Evolutionary conservation across 495 filamentous ascomycete genomes (phyloP).

Genomic region (Cairneyella variabilis): DNA sequence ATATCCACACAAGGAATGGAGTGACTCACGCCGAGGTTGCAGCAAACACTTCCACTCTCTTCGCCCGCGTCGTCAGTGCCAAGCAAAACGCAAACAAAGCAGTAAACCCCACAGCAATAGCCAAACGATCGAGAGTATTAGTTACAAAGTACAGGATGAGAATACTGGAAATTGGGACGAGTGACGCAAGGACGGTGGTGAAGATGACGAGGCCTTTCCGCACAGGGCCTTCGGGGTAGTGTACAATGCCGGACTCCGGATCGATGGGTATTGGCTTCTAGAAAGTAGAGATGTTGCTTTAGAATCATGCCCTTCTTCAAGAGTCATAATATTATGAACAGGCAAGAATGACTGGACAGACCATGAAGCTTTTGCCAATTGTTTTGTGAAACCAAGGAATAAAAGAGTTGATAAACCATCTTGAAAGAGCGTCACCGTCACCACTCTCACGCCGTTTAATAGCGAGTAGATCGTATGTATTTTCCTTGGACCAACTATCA

Average conservation of each 20-base stretch:
- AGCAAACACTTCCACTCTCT: conserved; percentile 32
- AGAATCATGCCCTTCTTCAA: conserved; percentile 1
- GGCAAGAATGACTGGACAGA: too few relatives aligned
- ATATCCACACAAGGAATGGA: background rate
- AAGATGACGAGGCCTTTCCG: conserved; percentile 9
- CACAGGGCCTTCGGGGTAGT: background rate
- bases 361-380: too few relatives aligned
- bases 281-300: conserved; percentile 9
- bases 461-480: conserved; percentile 18
- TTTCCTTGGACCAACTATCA: conserved; percentile 11
- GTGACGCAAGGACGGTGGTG: conserved; percentile 26
- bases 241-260: background rate
- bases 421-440: conserved; percentile 19
- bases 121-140: conserved; percentile 21
- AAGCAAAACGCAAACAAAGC: conserved; percentile 29
- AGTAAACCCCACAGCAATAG: conserved; percentile 28
- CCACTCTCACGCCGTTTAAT: conserved; percentile 7
- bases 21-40: conserved; percentile 28
- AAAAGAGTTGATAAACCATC: too few relatives aligned
- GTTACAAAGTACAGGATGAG: conserved; percentile 32
- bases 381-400: too few relatives aligned
- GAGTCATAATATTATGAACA: too few relatives aligned
- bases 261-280: background rate
- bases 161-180: conserved; percentile 30
- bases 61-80: conserved; percentile 27